Conservation (phyloP, 129 eudicot species). For the Mikania micrantha region DNA sequence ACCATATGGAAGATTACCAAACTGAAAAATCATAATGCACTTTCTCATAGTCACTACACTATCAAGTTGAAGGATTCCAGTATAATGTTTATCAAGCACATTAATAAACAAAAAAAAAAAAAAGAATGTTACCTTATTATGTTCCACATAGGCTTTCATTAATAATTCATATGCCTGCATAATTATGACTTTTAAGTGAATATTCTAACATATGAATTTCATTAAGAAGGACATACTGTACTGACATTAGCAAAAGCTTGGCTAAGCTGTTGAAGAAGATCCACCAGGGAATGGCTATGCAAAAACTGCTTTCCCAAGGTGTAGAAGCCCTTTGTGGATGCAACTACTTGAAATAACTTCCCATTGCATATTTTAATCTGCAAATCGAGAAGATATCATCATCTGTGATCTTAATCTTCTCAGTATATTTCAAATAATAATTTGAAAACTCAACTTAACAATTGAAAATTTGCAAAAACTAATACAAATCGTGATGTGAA, state of each 20-base stretch:
- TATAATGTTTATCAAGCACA: conserved; percentile 10
- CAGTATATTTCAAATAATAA: not conserved
- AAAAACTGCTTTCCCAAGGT: conserved; percentile 81
- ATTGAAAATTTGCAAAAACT: not conserved
- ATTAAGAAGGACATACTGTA: conserved; percentile 1
- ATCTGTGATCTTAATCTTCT: not conserved
- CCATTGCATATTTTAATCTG: conserved; percentile 96
- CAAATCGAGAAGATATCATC: not conserved
- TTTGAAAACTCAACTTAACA: not conserved
- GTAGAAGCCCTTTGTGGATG: conserved; percentile 85
- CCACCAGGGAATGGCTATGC: conserved; percentile 88
- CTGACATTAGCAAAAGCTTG: conserved; percentile 96
- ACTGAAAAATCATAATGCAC: conserved; percentile 44
- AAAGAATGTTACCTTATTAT: conserved; percentile 70
- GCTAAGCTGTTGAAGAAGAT: conserved; percentile 97
- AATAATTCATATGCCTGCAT: conserved; percentile 86
- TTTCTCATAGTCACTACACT: conserved; percentile 15
- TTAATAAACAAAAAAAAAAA: conserved; percentile 3
- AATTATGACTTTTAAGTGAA: not conserved
- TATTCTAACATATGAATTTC: not conserved
- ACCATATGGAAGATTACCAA: conserved; percentile 98
- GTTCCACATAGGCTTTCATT: conserved; percentile 92
- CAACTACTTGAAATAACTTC: conserved; percentile 83
- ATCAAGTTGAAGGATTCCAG: not conserved
- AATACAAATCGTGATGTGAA: not conserved